Evolutionary conservation across 176 grass and related monocot species (phyloP).

Genomic region (Lolium multiflorum): DNA sequence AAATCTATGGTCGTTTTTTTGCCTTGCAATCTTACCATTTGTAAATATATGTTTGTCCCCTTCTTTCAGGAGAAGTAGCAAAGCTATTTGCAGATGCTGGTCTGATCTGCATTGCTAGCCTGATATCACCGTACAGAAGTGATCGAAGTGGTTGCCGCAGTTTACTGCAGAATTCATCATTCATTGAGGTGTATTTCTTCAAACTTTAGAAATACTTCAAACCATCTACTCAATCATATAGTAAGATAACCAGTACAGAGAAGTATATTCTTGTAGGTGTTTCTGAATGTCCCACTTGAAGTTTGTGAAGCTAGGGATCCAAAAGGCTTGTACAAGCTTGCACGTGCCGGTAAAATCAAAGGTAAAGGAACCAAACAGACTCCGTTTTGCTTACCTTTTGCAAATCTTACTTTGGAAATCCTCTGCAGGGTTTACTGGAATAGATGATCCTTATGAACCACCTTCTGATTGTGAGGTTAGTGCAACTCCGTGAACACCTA

Average conservation of each 20-base stretch:
- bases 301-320: conserved; percentile 88
- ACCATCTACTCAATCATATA: not conserved
- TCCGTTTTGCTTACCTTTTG: not conserved
- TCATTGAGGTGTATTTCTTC: not conserved
- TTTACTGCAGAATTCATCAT: conserved; percentile 48
- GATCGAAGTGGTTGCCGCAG: conserved; percentile 66
- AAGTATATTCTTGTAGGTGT: conserved; percentile 56
- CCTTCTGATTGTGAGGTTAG: conserved; percentile 82
- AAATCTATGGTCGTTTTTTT: not conserved
- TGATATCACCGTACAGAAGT: conserved; percentile 85
- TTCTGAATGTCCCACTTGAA: conserved; percentile 76
- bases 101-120: conserved; percentile 83
- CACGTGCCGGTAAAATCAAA: conserved; percentile 89
- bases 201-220: not conserved
- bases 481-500: not conserved
- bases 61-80: conserved; percentile 73
- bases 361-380: conserved; percentile 38
- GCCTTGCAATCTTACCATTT: not conserved
- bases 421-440: conserved; percentile 78
- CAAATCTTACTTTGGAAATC: conserved; percentile 20
- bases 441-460: conserved; percentile 89
- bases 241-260: not conserved
- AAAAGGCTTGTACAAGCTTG: conserved; percentile 94
- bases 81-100: conserved; percentile 88
- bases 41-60: too few species aligned